These are phyloP conservation scores for Dunaliella primolecta DNA, from an alignment of 139 green algal genomes.

Conservation along the genomic window DNA sequence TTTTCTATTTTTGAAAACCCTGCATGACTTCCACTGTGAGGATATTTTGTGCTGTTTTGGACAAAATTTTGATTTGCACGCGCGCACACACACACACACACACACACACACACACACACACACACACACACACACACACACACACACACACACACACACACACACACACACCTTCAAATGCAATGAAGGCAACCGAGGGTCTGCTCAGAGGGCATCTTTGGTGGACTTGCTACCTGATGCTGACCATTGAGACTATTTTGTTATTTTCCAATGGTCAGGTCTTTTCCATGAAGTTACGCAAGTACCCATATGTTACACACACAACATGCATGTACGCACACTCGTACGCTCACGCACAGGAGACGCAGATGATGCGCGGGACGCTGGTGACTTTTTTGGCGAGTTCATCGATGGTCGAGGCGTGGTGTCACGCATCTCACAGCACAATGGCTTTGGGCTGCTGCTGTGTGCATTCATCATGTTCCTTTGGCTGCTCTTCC, in stretches of 20 bases:
- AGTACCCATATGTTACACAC: not conserved
- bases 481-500: conserved; percentile 35
- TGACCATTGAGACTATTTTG: too few species aligned
- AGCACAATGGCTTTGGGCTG: conserved; percentile 50
- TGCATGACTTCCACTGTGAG: too few species aligned
- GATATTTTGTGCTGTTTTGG: too few species aligned
- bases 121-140: not conserved
- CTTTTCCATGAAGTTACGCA: not conserved
- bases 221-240: too few species aligned
- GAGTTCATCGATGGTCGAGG: not conserved
- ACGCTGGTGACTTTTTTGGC: not conserved
- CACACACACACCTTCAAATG: too few species aligned
- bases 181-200: too few species aligned
- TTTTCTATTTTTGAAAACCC: too few species aligned
- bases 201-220: too few species aligned
- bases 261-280: too few species aligned
- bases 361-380: not conserved
- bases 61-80: too few species aligned
- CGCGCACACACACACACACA: not conserved
- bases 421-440: conserved; percentile 33
- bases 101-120: not conserved
- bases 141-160: not conserved
- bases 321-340: not conserved
- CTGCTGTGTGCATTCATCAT: conserved; percentile 33
- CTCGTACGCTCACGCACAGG: not conserved